A percentile compares a stretch with the other conserved stretches of the same genome.
Evolutionary conservation across 805 yeast species (phyloP).

Genomic region (Cyberlindnera samutprakarnensis): DNA sequence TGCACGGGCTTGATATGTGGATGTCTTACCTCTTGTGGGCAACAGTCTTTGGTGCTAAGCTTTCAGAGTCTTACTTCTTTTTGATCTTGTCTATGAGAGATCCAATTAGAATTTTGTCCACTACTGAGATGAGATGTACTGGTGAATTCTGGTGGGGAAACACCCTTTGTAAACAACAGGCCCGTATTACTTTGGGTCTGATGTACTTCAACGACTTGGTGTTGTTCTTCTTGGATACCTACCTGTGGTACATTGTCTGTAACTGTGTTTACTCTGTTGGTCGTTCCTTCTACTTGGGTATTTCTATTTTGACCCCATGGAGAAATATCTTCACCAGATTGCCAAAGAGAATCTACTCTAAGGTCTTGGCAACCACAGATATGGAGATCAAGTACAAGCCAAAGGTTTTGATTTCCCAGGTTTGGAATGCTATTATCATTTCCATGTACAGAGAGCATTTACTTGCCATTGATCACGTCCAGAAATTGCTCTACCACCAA

Average conservation of each 20-base stretch:
- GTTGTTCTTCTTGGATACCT: slow-evolving; percentile 96
- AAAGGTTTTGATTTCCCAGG: slow-evolving; percentile 94
- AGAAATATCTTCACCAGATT: slow-evolving; percentile 95
- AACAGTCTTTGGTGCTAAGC: slow-evolving; percentile 83
- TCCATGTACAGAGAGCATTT: slow-evolving; percentile 99
- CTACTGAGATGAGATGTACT: slow-evolving; percentile 83
- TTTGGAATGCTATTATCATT: slow-evolving; percentile 98
- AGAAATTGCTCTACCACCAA: slow-evolving; percentile 93
- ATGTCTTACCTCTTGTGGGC: slow-evolving; percentile 91
- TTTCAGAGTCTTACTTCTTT: slow-evolving; percentile 86
- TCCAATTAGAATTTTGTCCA: slow-evolving; percentile 85
- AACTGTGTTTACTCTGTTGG: slow-evolving; percentile 96
- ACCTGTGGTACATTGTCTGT: slow-evolving; percentile 95
- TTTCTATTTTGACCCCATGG: slow-evolving; percentile 98
- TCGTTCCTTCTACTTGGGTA: slow-evolving; percentile 97
- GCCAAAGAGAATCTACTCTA: slow-evolving; percentile 98
- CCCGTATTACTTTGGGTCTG: slow-evolving; percentile 82
- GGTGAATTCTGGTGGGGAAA: slow-evolving; percentile 91
- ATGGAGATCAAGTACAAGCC: slow-evolving; percentile 99
- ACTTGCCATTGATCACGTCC: slow-evolving; percentile 97
- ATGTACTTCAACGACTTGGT: slow-evolving; percentile 90
- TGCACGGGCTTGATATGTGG: slow-evolving; percentile 90
- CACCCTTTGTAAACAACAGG: slow-evolving; percentile 74
- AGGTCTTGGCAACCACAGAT: slow-evolving; percentile 95
- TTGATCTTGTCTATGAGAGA: slow-evolving; percentile 85